These are phyloP conservation scores for Pyrenochaeta sp. DNA, from an alignment of 2,329 filamentous ascomycete genomes.

Conservation along the genomic window DNA sequence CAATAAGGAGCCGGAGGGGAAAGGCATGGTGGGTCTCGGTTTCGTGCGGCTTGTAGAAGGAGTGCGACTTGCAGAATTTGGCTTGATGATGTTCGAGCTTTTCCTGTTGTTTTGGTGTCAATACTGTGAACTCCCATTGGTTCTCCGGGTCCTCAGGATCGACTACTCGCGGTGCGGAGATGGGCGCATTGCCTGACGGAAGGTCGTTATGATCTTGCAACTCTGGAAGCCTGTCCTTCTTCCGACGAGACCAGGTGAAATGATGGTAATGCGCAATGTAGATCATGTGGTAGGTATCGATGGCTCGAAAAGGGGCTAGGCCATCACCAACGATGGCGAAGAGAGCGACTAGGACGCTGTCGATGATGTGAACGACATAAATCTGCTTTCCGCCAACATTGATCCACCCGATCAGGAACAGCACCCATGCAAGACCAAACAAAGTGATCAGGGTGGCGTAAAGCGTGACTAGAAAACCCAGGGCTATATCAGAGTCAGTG, in stretches of 20 bases:
- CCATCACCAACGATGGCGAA: constrained; percentile 71
- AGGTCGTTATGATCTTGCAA: constrained; percentile 75
- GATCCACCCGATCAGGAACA: constrained; percentile 92
- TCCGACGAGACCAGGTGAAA: constrained; percentile 70
- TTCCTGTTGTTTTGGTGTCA: constrained; percentile 71
- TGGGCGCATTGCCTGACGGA: constrained; percentile 58
- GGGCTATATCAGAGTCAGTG: constrained; percentile 55
- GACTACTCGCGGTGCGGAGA: constrained; percentile 51
- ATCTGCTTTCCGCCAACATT: constrained; percentile 77
- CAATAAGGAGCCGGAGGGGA: constrained; percentile 75
- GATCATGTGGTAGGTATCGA: constrained; percentile 89
- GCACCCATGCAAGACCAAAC: constrained; percentile 86
- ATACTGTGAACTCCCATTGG: constrained; percentile 65
- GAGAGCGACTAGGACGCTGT: constrained; percentile 67
- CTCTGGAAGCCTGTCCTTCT: constrained; percentile 68
- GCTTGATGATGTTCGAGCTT: constrained; percentile 78
- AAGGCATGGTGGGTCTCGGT: constrained; percentile 84
- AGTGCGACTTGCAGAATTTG: constrained; percentile 83
- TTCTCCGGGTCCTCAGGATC: constrained; percentile 45
- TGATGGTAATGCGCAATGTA: constrained; percentile 79
- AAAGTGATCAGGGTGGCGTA: constrained; percentile 85
- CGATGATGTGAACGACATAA: constrained; percentile 64
- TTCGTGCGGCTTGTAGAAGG: constrained; percentile 89
- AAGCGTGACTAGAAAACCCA: constrained; percentile 84
- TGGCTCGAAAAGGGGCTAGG: constrained; percentile 73